Evolutionary conservation across 768 basidiomycete genomes (phyloP), one percentile per base, ranked within the genome.

Genomic region (Cystobasidium onofrii): DNA sequence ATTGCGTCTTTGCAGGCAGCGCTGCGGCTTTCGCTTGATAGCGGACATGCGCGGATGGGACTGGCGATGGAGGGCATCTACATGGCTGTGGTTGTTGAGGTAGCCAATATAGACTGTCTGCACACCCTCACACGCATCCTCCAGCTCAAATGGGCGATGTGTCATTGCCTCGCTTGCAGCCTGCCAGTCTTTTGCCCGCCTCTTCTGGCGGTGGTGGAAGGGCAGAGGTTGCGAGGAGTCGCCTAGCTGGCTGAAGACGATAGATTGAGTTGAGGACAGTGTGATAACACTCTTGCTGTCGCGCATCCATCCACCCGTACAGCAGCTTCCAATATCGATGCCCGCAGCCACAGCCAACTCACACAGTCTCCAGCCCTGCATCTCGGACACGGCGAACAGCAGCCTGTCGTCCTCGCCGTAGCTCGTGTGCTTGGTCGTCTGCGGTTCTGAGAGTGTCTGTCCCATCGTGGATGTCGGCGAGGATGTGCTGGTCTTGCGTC

Each of bases 281-380:
- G n/a, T n/a, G n/a, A n/a, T n/a, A n/a, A n/a, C n/a, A n/a, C n/a
- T n/a, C n/a, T n/a, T n/a, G n/a, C 18, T 25, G 23, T 6, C 25
- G 54, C 6, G 54, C 18, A 33, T 57, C 25, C 54, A 25, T 33
- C 54, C 23, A 57, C 18, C 25, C 18, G 54, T 41, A 54, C 20
- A 62, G 25, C n/a, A 74, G 20, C 50, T 6, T 4, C 23, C 36
- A 13, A 13, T 39, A 23, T 33, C 44, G 9, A 46, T 64, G n/a
- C 15, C 44, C 34, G 17, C 39, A 29, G 25, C 23, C 36, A n/a
- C n/a, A 33, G 62, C 65, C 39, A 33, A 89, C 95, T 83, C 79
- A 99, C 95, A 87, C 83, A 98, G 89, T 82, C 96, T 86, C 96
- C 96, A 99, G 78, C 96, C 96, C 82, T 99, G 96, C 95, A 98